These are phyloP conservation scores for Krasilnikovozyma curviuscula DNA, from an alignment of 768 basidiomycete genomes.

Conservation along the genomic window DNA sequence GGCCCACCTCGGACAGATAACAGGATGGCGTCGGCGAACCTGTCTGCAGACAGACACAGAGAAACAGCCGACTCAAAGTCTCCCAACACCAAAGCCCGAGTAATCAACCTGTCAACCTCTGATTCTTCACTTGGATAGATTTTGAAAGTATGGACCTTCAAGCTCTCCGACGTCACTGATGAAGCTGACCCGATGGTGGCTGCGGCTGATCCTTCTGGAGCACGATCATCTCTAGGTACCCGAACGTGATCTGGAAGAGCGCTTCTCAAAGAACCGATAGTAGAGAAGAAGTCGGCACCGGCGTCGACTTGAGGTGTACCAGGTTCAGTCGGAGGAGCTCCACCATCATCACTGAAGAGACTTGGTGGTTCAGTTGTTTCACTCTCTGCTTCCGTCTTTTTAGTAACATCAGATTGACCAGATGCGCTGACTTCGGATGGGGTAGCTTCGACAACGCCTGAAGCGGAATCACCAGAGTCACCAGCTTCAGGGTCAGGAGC, in stretches of 20 bases:
- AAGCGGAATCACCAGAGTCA: neutral
- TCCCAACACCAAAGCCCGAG: constrained; percentile 84
- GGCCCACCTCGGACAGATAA: constrained; percentile 79
- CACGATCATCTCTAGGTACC: constrained; percentile 62
- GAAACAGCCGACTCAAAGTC: constrained; percentile 85
- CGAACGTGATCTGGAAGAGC: constrained; percentile 32
- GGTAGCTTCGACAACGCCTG: neutral
- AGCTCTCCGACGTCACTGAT: constrained; percentile 45
- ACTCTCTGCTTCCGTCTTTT: constrained; percentile 19
- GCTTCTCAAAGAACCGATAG: constrained; percentile 39
- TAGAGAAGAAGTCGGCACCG: constrained; percentile 75
- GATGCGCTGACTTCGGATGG: constrained; percentile 3
- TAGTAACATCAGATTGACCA: constrained; percentile 1
- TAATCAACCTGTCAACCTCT: constrained; percentile 69
- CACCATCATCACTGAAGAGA: constrained; percentile 62
- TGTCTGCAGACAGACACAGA: constrained; percentile 66
- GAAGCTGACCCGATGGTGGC: constrained; percentile 87
- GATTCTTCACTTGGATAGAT: constrained; percentile 77
- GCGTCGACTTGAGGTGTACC: constrained; percentile 47
- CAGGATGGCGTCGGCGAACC: constrained; percentile 86
- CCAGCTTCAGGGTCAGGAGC: neutral
- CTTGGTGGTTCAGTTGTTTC: constrained; percentile 37
- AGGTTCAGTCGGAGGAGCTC: too few species aligned
- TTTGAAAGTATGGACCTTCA: constrained; percentile 66
- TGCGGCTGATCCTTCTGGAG: constrained; percentile 73